phyloP scores from a whole-genome alignment of 257 asterid species.

The Solanum etuberosum region DNA sequence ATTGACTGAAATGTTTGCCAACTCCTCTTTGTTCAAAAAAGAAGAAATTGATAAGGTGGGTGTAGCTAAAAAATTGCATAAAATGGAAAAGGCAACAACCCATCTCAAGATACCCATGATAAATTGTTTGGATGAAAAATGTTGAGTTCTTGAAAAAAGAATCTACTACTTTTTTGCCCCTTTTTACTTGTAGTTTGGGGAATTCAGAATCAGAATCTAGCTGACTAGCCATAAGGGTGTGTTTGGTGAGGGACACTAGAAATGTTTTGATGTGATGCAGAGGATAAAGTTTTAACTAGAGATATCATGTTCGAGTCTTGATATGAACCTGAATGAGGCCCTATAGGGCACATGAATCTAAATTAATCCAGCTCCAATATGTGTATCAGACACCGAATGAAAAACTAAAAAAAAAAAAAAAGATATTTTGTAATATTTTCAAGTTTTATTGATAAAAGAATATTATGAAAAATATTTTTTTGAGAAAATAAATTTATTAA shows the following conservation, averaged over 20 bases:
- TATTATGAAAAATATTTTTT: too few relatives aligned
- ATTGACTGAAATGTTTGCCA: constrained; percentile 26
- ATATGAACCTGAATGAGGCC: background rate
- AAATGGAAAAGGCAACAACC: constrained; percentile 8
- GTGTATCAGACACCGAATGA: fast-evolving
- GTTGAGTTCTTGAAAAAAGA: background rate
- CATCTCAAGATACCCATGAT: constrained; percentile 23
- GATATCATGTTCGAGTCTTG: too few relatives aligned
- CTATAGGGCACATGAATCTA: background rate
- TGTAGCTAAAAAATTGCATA: constrained; percentile 9
- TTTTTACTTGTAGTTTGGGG: background rate
- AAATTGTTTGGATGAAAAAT: background rate
- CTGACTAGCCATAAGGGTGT: background rate
- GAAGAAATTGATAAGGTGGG: constrained; percentile 10
- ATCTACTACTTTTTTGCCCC: background rate
- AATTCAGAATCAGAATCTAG: background rate
- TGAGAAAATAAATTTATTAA: too few relatives aligned
- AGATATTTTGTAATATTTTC: background rate
- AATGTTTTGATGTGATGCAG: background rate
- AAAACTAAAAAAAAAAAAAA: too few relatives aligned
- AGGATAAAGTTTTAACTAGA: background rate
- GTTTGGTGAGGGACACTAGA: background rate
- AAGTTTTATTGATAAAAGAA: background rate
- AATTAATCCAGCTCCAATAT: too few relatives aligned
- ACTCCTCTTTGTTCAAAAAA: constrained; percentile 13